Evolutionary conservation across 129 eudicot genomes (phyloP), one percentile per base, ranked within the genome.

Genomic region (Heracleum sosnowskyi): DNA sequence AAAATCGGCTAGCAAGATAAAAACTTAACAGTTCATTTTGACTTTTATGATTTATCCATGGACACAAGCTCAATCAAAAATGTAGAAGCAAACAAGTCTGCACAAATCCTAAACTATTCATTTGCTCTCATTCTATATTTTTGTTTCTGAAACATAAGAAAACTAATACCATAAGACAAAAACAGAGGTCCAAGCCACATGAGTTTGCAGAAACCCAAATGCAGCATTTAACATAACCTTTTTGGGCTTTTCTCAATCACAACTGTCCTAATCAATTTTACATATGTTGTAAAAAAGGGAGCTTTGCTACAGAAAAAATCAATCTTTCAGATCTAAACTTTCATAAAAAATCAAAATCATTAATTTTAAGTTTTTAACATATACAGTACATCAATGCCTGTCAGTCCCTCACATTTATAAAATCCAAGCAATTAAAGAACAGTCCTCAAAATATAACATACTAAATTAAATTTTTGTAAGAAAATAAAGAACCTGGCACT

Each of bases 401-500:
- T n/a, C n/a, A n/a, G n/a, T n/a, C n/a, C 51, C 77, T 78, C 41
- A 72, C 71, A 81, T n/a, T n/a, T n/a, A n/a, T 49, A 62, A 72
- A 74, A 70, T 42, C 22, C 29, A 49, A 62, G 68, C 71, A 51
- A 75, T 73, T 44, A 8, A 82, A 83, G 66, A 8, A 29, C 9
- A 63, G 41, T 55, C 73, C 78, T 31, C 68, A 28, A 31, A 53
- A 82, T n/a, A 28, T 16, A 84, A 45, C 63, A 49, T 33, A n/a
- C n/a, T n/a, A n/a, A n/a, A n/a, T n/a, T n/a, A n/a, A n/a, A n/a
- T n/a, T n/a, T n/a, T n/a, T n/a, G n/a, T n/a, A 46, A 75, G 17
- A 17, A 44, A 11, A 3, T 28, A 73, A 11, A 68, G 28, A 41
- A 91, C 98, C 97, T 91, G 34, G 98, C 96, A 80, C 98, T 91